These are phyloP conservation scores for Pleurotus salmoneostramineus DNA, from an alignment of 768 basidiomycete genomes.

Conservation along the genomic window DNA sequence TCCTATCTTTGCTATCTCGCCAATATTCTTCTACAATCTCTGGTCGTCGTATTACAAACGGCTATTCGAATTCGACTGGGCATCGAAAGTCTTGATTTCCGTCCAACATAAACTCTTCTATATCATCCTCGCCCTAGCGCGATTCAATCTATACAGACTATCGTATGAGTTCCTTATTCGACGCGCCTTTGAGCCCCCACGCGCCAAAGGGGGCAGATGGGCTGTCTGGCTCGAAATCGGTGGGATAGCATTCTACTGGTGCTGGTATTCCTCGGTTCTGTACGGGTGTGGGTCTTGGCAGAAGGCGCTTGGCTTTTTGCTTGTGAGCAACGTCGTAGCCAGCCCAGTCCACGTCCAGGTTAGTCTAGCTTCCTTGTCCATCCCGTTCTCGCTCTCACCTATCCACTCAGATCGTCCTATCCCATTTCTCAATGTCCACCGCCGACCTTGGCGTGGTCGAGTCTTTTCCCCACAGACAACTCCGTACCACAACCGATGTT, in stretches of 20 bases:
- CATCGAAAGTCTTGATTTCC: constrained; percentile 60
- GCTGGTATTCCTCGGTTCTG: constrained; percentile 77
- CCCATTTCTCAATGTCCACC: constrained; percentile 95
- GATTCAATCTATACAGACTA: constrained; percentile 92
- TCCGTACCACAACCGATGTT: constrained; percentile 97
- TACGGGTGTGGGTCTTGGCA: constrained; percentile 69
- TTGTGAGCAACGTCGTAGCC: constrained; percentile 82
- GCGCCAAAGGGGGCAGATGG: constrained; percentile 70
- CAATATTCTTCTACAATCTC: constrained; percentile 77
- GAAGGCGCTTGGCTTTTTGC: constrained; percentile 65
- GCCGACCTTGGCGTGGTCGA: constrained; percentile 87
- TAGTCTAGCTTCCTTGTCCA: constrained; percentile 16
- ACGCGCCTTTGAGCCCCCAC: constrained; percentile 60
- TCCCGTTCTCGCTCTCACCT: not conserved
- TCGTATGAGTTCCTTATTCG: constrained; percentile 76
- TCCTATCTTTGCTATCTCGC: constrained; percentile 93
- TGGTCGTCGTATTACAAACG: constrained; percentile 97
- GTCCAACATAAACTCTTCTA: constrained; percentile 94
- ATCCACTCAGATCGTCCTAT: constrained; percentile 76
- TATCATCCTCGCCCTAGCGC: constrained; percentile 80
- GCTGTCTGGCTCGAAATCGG: constrained; percentile 73
- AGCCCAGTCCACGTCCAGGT: constrained; percentile 96
- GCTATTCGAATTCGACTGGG: constrained; percentile 72
- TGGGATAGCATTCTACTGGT: constrained; percentile 82
- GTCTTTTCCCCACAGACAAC: constrained; percentile 89